A percentile compares a stretch with the other conserved stretches of the same genome.
These are phyloP conservation scores for Novakomyces olei DNA, from an alignment of 805 yeast species.

Conservation along the genomic window DNA sequence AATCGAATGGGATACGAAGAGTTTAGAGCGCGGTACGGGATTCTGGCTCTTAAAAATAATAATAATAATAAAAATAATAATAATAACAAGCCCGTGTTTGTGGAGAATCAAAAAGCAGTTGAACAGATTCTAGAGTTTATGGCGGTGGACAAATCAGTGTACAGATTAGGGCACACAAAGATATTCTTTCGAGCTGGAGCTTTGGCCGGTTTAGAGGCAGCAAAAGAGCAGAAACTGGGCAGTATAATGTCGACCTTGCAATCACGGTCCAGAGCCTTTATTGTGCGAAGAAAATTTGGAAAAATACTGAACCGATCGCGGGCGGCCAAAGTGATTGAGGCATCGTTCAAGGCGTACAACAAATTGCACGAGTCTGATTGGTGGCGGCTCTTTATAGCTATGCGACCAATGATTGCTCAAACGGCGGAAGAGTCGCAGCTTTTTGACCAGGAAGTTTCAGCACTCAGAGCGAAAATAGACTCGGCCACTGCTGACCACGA, in stretches of 20 bases:
- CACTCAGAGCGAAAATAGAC: conserved; percentile 14
- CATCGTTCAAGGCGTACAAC: conserved; percentile 33
- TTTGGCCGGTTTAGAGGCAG: conserved; percentile 52
- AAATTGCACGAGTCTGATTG: conserved; percentile 38
- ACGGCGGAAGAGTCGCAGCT: conserved; percentile 8
- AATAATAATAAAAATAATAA: conserved; percentile 8
- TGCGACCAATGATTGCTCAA: conserved; percentile 45
- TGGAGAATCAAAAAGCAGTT: conserved; percentile 41
- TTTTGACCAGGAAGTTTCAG: conserved; percentile 15
- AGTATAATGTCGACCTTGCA: conserved; percentile 38
- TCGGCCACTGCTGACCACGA: conserved; percentile 14
- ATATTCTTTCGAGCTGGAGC: conserved; percentile 59
- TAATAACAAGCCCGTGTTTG: no score
- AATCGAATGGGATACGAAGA: conserved; percentile 70
- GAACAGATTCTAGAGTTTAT: conserved; percentile 44
- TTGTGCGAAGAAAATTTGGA: conserved; percentile 28
- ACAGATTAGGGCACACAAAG: conserved; percentile 49
- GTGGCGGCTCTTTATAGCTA: conserved; percentile 47
- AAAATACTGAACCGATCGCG: conserved; percentile 34
- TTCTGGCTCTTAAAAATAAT: conserved; percentile 25
- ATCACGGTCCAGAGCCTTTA: conserved; percentile 40
- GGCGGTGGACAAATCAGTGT: conserved; percentile 34
- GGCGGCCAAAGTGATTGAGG: conserved; percentile 47
- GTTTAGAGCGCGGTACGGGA: conserved; percentile 50
- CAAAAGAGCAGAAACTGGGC: conserved; percentile 43